Percentiles rank a stretch among this genome's conserved stretches.
Evolutionary conservation across 2,329 filamentous ascomycete genomes (phyloP).

Genomic region (Xylariaceae sp.): DNA sequence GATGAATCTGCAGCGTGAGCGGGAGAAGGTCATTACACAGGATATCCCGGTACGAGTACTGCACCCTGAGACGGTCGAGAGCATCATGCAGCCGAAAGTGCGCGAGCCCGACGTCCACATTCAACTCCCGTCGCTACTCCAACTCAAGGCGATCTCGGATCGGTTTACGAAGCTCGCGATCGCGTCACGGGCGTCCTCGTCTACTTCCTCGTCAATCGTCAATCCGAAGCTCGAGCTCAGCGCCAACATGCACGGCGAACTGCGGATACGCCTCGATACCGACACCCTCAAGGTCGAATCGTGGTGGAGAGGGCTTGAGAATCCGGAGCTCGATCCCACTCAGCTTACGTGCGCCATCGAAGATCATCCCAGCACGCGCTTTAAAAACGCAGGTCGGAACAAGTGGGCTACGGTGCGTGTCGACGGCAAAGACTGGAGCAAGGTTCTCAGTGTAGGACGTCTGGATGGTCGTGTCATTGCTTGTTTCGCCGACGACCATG

Average conservation of each 20-base stretch:
- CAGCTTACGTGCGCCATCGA: constrained; percentile 67
- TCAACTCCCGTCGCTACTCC: constrained; percentile 75
- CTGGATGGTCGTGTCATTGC: constrained; percentile 89
- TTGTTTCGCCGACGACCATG: constrained; percentile 77
- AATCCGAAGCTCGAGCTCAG: constrained; percentile 72
- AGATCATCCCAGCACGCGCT: constrained; percentile 75
- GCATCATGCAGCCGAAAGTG: constrained; percentile 86
- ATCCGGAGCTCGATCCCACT: constrained; percentile 77
- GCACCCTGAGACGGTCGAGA: constrained; percentile 75
- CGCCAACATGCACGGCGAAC: constrained; percentile 89
- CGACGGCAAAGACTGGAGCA: constrained; percentile 90
- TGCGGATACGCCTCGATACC: constrained; percentile 73
- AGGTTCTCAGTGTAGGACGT: constrained; percentile 85
- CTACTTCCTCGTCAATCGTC: constrained; percentile 30
- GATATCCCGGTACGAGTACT: constrained; percentile 94
- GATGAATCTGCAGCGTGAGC: constrained; percentile 58
- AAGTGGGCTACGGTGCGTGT: constrained; percentile 86
- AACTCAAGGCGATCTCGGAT: constrained; percentile 90
- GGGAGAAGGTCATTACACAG: constrained; percentile 89
- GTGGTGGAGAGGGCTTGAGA: constrained; percentile 77
- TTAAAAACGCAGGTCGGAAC: constrained; percentile 70
- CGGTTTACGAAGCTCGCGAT: constrained; percentile 84
- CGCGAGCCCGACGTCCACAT: constrained; percentile 93
- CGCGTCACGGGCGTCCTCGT: constrained; percentile 26
- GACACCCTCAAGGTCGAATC: constrained; percentile 81